A percentile compares a stretch with the other conserved stretches of the same genome.
phyloP scores from a whole-genome alignment of 2,329 filamentous ascomycete genomes.

The Aspergillus calidoustus region DNA sequence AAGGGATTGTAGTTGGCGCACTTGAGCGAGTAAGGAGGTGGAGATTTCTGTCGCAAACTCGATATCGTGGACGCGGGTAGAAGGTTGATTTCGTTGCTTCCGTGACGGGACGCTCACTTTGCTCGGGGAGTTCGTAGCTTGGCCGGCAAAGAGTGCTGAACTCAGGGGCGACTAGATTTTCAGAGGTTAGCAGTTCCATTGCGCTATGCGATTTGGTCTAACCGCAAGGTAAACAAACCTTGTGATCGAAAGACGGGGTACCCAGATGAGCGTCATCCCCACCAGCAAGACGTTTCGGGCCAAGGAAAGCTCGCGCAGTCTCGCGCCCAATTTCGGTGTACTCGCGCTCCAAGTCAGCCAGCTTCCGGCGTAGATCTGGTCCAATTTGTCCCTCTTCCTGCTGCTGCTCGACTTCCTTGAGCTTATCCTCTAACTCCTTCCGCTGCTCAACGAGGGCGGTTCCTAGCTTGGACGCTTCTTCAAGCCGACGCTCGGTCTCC shows the following conservation, averaged over 20 bases:
- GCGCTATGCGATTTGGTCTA: neutral
- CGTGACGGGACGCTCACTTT: slow-evolving; percentile 87
- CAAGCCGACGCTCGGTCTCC: slow-evolving; percentile 88
- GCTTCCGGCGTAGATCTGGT: slow-evolving; percentile 78
- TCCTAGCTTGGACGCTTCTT: slow-evolving; percentile 88
- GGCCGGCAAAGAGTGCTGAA: slow-evolving; percentile 79
- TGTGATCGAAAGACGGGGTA: slow-evolving; percentile 52
- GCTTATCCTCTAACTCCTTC: slow-evolving; percentile 76
- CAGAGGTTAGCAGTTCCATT: slow-evolving; percentile 6
- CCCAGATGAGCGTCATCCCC: slow-evolving; percentile 62
- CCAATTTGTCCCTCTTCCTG: slow-evolving; percentile 78
- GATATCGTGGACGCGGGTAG: slow-evolving; percentile 89
- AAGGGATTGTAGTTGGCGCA: slow-evolving; percentile 84
- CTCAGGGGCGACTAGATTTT: slow-evolving; percentile 66
- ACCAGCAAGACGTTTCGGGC: slow-evolving; percentile 76
- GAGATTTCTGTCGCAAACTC: slow-evolving; percentile 99
- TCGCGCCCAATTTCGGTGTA: slow-evolving; percentile 93
- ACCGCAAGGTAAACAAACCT: slow-evolving; percentile 40
- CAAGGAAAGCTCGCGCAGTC: slow-evolving; percentile 84
- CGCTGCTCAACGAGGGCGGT: slow-evolving; percentile 86
- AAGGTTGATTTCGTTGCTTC: slow-evolving; percentile 86
- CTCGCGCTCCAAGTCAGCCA: slow-evolving; percentile 88
- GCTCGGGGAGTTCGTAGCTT: slow-evolving; percentile 82
- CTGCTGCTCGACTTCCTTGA: slow-evolving; percentile 82
- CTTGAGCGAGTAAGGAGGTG: slow-evolving; percentile 89